Evolutionary conservation across 2,329 filamentous ascomycete species (phyloP).

Genomic region (Bipolaris cookei): DNA sequence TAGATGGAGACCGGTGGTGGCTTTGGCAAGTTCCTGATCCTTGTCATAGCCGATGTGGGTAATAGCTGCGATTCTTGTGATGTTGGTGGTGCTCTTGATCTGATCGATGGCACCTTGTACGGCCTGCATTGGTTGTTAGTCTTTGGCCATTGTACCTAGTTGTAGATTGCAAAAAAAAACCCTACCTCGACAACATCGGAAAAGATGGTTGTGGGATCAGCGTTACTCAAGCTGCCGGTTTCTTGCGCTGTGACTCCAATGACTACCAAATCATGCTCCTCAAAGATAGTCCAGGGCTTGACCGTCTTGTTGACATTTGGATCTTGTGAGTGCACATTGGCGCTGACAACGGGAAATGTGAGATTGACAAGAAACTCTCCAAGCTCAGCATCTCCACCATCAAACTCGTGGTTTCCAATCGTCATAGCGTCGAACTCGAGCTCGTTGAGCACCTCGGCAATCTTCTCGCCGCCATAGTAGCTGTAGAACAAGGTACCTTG

Average conservation of each 20-base stretch:
- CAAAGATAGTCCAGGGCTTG: slow-evolving; percentile 69
- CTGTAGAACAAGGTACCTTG: slow-evolving; percentile 72
- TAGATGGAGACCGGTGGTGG: slow-evolving; percentile 68
- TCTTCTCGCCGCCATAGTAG: slow-evolving; percentile 71
- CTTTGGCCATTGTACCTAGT: neutral
- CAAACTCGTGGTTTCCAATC: slow-evolving; percentile 59
- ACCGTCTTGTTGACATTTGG: slow-evolving; percentile 66
- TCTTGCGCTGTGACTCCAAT: slow-evolving; percentile 69
- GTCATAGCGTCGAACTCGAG: slow-evolving; percentile 73
- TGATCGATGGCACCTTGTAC: slow-evolving; percentile 68
- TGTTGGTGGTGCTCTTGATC: slow-evolving; percentile 66
- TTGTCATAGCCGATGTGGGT: slow-evolving; percentile 72
- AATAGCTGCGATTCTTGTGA: slow-evolving; percentile 69
- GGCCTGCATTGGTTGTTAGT: slow-evolving; percentile 37
- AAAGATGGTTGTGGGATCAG: slow-evolving; percentile 65
- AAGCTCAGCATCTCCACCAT: slow-evolving; percentile 67
- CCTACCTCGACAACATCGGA: slow-evolving; percentile 58
- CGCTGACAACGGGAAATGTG: slow-evolving; percentile 68
- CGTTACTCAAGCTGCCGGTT: slow-evolving; percentile 64
- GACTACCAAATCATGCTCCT: slow-evolving; percentile 65
- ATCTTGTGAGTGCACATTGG: slow-evolving; percentile 68
- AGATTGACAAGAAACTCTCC: slow-evolving; percentile 68
- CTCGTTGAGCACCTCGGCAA: slow-evolving; percentile 69
- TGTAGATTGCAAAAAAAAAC: neutral
- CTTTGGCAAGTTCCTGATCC: slow-evolving; percentile 65